Percentiles rank a stretch among this genome's conserved stretches.
These are phyloP conservation scores for Pisolithus sp. DNA, from an alignment of 768 basidiomycete genomes.

Conservation along the genomic window DNA sequence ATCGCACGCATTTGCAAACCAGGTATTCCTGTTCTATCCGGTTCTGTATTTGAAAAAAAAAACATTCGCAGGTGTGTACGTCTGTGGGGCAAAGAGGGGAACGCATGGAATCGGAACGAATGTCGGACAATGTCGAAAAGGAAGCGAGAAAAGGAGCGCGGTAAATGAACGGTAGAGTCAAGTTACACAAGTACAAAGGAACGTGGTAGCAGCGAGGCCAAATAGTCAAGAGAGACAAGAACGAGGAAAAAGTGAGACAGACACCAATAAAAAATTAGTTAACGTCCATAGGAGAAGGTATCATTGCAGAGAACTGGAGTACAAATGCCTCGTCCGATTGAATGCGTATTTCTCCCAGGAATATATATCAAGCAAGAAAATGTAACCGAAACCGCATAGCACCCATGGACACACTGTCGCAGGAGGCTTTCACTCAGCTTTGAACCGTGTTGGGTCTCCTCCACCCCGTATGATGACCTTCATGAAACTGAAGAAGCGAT, in stretches of 20 bases:
- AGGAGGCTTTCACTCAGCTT: conserved; percentile 29
- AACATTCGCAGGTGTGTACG: not conserved
- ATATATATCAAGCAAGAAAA: not conserved
- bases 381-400: not conserved
- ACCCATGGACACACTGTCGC: not conserved
- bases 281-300: not conserved
- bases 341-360: not conserved
- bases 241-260: not conserved
- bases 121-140: not conserved
- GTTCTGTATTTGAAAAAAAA: not conserved
- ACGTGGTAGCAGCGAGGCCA: not conserved
- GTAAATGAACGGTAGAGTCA: not conserved
- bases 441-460: conserved; percentile 52
- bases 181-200: not conserved
- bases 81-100: not conserved
- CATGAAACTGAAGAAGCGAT: conserved; percentile 86
- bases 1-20: too few species aligned
- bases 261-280: not conserved
- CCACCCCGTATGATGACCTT: conserved; percentile 81
- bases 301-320: not conserved
- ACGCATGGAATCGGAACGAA: not conserved
- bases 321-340: not conserved
- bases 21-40: not conserved
- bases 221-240: not conserved
- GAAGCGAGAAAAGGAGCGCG: not conserved